Conservation (phyloP, 805 yeast species). For the Lipomyces mesembrius region DNA sequence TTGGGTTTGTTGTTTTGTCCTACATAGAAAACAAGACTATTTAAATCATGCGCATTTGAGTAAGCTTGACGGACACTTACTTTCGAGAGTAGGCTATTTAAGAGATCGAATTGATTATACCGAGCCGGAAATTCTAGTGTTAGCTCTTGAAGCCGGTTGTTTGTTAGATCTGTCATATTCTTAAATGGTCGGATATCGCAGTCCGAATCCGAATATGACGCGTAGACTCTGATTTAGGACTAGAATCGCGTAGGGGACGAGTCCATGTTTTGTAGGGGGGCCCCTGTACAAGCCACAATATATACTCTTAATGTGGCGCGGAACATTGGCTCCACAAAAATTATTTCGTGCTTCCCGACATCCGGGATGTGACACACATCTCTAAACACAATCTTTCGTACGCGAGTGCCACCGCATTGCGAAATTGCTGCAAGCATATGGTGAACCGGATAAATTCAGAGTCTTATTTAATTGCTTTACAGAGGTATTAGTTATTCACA, state of each 20-base stretch:
- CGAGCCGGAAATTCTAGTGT: conserved; percentile 24
- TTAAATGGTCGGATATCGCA: neutral
- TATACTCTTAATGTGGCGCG: neutral
- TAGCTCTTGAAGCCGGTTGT: conserved; percentile 11
- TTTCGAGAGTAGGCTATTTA: conserved; percentile 20
- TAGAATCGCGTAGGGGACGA: neutral
- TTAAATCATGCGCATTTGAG: neutral
- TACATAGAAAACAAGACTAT: neutral
- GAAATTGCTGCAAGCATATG: neutral
- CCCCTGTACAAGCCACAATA: neutral
- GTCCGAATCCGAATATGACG: neutral
- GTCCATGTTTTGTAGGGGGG: neutral
- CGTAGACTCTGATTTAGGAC: neutral
- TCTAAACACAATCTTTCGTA: neutral
- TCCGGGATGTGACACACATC: neutral
- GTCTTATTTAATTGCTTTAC: neutral
- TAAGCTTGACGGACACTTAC: conserved; percentile 10
- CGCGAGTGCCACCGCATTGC: neutral
- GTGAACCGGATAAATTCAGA: neutral
- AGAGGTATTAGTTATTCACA: neutral
- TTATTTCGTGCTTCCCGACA: neutral
- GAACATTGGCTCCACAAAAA: neutral
- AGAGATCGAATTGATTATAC: conserved; percentile 22
- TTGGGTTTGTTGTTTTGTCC: conserved; percentile 27
- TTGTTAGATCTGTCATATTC: conserved; percentile 7